These are phyloP conservation scores for Margaritispora aquatica DNA, from an alignment of 495 filamentous ascomycete species.

Conservation along the genomic window DNA sequence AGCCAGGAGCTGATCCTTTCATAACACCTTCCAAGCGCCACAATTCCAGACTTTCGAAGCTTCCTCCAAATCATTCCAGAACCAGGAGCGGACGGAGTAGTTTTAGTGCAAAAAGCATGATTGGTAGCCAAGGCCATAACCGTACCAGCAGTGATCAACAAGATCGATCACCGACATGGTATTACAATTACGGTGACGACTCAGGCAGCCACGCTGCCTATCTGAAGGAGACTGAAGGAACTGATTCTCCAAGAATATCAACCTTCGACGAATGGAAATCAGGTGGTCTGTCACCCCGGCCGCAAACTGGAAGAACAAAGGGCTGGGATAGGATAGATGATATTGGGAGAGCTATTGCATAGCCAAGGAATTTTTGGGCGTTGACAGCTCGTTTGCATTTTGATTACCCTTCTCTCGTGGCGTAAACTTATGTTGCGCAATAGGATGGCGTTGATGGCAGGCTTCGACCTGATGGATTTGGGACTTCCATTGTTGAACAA, in stretches of 20 bases:
- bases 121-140: constrained; percentile 6
- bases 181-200: constrained; percentile 10
- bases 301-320: constrained; percentile 4
- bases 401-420: not conserved
- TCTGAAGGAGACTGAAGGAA: constrained; percentile 4
- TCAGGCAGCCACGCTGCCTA: constrained; percentile 1
- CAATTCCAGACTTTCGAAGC: constrained; percentile 20
- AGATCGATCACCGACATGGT: constrained; percentile 12
- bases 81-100: constrained; percentile 21
- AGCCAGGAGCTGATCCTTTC: constrained; percentile 23
- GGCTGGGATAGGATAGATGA: constrained; percentile 6
- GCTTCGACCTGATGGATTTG: not conserved
- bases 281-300: constrained; percentile 20
- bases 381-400: not conserved
- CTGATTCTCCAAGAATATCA: constrained; percentile 17
- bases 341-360: constrained; percentile 24
- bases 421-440: constrained; percentile 3
- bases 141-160: constrained; percentile 8
- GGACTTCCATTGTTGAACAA: not conserved
- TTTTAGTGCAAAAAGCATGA: constrained; percentile 19
- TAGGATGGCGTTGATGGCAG: constrained; percentile 4
- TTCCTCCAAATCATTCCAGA: constrained; percentile 14
- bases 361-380: not conserved
- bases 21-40: constrained; percentile 20
- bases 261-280: constrained; percentile 7